Evolutionary conservation across 768 basidiomycete genomes (phyloP), one percentile per base, ranked within the genome.

Genomic region (Suillus cothurnatus): DNA sequence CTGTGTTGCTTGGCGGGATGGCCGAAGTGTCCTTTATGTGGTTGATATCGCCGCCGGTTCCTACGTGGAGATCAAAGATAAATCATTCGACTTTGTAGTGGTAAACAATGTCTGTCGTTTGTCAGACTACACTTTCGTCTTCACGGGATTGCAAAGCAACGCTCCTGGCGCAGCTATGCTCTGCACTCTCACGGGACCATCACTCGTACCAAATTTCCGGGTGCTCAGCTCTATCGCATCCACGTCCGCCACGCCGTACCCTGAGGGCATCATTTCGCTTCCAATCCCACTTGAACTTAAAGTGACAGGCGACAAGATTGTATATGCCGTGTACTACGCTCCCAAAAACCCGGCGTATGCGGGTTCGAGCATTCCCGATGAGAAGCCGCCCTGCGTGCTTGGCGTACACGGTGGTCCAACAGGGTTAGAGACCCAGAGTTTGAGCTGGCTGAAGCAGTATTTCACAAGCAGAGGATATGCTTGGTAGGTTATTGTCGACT

Each of bases 371-470:
- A 74, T 76, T 17, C 68, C 73, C 0, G 81, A 77, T 6, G 88
- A 90, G 71, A 81, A 80, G 57, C 92, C 92, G 0, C 92, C 92
- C 2, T 86, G 85, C 57, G 78, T 92, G 12, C 71, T 91, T 0
- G 69, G 78, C 34, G 83, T 86, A 1, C 92, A 93, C 67, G 92
- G 92, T 1, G 91, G 92, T 0, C 92, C 92, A 0, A 92, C 90
- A 0, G 73, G 65, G 0, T 71, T 79, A 11, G 76, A 80, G 2
- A 21, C 65, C 1, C 86, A 88, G 58, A 81, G 78, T 0, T 71
- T 93, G 31, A 74, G 76, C 23, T 85, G 85, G 85, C 71, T 65
- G 11, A 83, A 80, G 63, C 86, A 89, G 70, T 92, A 81, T 69
- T 92, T 85, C 66, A 91, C 90, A 0, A 85, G 84, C 26, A 82